These are phyloP conservation scores for Plectosphaerella sp. DNA, from an alignment of 2,329 filamentous ascomycete species.

Conservation along the genomic window DNA sequence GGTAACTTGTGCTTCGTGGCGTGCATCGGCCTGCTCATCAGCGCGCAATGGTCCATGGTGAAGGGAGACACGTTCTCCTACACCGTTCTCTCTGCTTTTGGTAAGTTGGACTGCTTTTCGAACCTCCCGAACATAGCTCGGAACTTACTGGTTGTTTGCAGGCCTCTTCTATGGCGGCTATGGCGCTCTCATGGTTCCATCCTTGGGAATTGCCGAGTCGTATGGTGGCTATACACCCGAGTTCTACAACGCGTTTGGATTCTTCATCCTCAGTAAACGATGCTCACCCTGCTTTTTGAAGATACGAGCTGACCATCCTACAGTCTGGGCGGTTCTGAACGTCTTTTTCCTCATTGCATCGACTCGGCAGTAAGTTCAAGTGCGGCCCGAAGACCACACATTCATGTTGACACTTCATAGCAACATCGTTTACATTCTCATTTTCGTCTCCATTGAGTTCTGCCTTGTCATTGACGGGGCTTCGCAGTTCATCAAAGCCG, in stretches of 20 bases:
- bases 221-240: constrained; percentile 20
- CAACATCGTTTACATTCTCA: constrained; percentile 19
- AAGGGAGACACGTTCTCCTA: constrained; percentile 22
- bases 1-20: constrained; percentile 22
- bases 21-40: constrained; percentile 20
- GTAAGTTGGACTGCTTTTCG: constrained; percentile 6
- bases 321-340: constrained; percentile 21
- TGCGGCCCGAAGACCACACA: neutral
- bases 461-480: constrained; percentile 18
- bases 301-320: neutral
- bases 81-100: constrained; percentile 20
- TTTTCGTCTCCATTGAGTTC: constrained; percentile 18
- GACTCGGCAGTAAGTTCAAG: constrained; percentile 12
- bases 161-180: constrained; percentile 22
- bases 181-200: constrained; percentile 17
- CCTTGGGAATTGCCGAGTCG: constrained; percentile 16
- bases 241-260: constrained; percentile 21
- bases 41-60: constrained; percentile 22
- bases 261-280: constrained; percentile 18
- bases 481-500: constrained; percentile 17
- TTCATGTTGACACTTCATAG: constrained; percentile 3
- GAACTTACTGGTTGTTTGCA: neutral
- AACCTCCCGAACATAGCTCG: neutral
- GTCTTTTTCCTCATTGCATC: constrained; percentile 20
- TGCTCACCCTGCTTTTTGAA: neutral